These are phyloP conservation scores for Scedosporium minutisporum DNA, from an alignment of 2,329 filamentous ascomycete genomes.

Conservation along the genomic window DNA sequence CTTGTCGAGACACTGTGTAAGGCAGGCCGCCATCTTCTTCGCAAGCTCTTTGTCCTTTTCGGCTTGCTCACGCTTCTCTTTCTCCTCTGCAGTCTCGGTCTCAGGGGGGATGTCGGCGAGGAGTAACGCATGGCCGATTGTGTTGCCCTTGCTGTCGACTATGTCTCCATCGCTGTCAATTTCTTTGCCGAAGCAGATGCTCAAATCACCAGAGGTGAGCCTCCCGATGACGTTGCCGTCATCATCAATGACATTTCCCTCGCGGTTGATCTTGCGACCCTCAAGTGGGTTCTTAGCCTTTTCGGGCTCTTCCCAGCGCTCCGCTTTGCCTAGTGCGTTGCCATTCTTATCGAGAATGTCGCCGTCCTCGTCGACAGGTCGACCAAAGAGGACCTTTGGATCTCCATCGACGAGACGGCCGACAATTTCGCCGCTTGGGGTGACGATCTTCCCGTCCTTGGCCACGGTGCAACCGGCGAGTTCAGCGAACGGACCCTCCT, in stretches of 20 bases:
- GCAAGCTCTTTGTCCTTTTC: constrained; percentile 69
- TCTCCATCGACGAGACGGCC: constrained; percentile 65
- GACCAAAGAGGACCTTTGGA: constrained; percentile 60
- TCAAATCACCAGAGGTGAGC: constrained; percentile 57
- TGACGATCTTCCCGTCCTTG: constrained; percentile 61
- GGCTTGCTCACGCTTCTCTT: constrained; percentile 43
- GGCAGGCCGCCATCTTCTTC: constrained; percentile 60
- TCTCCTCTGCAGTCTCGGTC: constrained; percentile 42
- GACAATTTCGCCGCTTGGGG: constrained; percentile 58
- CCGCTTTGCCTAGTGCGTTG: constrained; percentile 46
- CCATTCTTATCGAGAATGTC: constrained; percentile 72
- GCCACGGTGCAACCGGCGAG: constrained; percentile 54
- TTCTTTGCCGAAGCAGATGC: constrained; percentile 56
- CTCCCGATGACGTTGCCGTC: constrained; percentile 55
- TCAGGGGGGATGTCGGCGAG: constrained; percentile 47
- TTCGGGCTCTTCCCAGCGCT: constrained; percentile 49
- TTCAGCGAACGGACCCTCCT: constrained; percentile 61
- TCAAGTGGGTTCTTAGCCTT: constrained; percentile 41
- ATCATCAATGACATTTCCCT: constrained; percentile 49
- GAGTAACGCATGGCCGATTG: constrained; percentile 58
- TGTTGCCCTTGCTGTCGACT: constrained; percentile 56
- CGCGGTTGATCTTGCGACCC: constrained; percentile 46
- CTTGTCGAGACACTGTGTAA: constrained; percentile 72
- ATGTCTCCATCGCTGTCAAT: constrained; percentile 64
- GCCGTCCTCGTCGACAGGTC: constrained; percentile 69